These are phyloP conservation scores for Trichoderma endophyticum DNA, from an alignment of 2,329 filamentous ascomycete species.

Conservation along the genomic window DNA sequence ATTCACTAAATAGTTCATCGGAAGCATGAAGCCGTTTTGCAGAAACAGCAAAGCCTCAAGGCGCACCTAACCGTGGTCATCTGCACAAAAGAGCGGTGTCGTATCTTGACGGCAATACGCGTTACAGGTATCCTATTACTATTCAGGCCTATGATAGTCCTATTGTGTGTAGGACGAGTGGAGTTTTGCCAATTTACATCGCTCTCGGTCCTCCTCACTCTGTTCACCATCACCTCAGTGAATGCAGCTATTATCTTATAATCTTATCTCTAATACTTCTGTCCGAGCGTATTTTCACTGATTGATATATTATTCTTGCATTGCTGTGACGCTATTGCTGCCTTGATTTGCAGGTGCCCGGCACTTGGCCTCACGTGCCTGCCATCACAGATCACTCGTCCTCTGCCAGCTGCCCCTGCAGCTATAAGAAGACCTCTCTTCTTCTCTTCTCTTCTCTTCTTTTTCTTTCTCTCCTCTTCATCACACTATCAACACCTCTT, in stretches of 20 bases:
- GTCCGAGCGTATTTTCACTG: not conserved
- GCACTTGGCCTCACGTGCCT: slow-evolving; percentile 10
- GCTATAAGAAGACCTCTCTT: slow-evolving; percentile 10
- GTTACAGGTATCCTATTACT: not conserved
- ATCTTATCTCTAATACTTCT: not conserved
- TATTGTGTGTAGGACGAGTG: not conserved
- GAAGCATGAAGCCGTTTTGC: slow-evolving; percentile 1
- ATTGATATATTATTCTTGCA: not conserved
- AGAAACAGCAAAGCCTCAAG: not conserved
- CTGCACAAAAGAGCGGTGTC: not conserved
- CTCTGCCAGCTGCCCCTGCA: not conserved
- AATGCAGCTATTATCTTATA: not conserved
- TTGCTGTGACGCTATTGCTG: not conserved
- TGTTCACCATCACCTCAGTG: not conserved
- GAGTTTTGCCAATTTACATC: not conserved
- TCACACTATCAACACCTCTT: not conserved
- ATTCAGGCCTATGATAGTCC: not conserved
- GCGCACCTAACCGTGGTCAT: not conserved
- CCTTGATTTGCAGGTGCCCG: not conserved
- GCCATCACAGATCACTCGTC: slow-evolving; percentile 4
- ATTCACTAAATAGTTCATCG: not conserved
- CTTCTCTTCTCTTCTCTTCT: not conserved
- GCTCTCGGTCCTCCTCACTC: not conserved
- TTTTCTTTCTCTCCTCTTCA: slow-evolving; percentile 5
- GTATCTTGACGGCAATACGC: not conserved